Base-by-base conservation (phyloP, 2,329 filamentous ascomycete species). In the Ascochyta rabiei region DNA sequence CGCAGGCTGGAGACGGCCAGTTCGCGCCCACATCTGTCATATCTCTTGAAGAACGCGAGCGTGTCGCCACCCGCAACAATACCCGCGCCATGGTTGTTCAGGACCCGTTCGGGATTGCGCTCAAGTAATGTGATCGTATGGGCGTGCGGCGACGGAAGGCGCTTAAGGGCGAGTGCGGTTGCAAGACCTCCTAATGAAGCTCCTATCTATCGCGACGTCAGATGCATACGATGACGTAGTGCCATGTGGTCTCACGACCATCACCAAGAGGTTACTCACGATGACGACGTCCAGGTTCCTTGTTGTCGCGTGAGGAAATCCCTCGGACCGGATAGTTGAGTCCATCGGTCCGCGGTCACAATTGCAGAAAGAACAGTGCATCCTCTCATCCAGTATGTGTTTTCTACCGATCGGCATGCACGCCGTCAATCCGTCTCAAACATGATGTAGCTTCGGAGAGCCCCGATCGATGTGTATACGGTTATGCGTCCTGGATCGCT, bases 31-130 rank as follows among this genome's bases (percentile, higher is more conserved):
- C 64, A 66, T 21, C 62, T 59, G 41, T 70, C 59, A 49, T 71
- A 70, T 24, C 59, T 62, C 42, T 70, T 60, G 56, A 73, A 73
- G 59, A 67, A 67, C 1, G 56, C 40, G 26, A 71, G 62, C 0
- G 64, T 71, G 26, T 72, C 68, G 15, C 68, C 64, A 43, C 69
- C 68, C 15, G 67, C 62, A 0, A 73, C 69, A 18, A 73, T 72
- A 19, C 71, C 68, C n/a, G 71, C 70, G 30, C 69, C 69, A 53
- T 73, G 71, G 28, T 70, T 67, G 42, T 73, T 66, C 13, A 72
- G 58, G 8, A 71, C 57, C 2, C 63, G 56, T 2, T 65, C 67
- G 3, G 68, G 63, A 26, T 69, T 71, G 31, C 68, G 68, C 53
- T 74, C 69, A 47, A 73, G 65, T 18, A 74, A 61, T 1, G 67